Base-by-base conservation (phyloP, 371 early-diverging fungal genomes). In the Mucor mucedo region DNA sequence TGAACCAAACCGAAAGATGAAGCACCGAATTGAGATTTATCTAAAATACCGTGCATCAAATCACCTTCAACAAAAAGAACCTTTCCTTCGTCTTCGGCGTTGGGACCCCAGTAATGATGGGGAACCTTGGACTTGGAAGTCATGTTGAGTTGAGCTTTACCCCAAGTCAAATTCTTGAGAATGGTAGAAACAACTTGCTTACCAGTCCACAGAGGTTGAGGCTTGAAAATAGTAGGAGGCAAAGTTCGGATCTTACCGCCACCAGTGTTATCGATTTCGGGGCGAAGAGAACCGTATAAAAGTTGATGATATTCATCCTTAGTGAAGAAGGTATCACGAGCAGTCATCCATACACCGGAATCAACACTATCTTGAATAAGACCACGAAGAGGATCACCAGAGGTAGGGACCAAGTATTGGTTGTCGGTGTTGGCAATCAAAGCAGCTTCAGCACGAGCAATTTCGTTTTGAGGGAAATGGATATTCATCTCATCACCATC, bases 401-500 rank as follows among this genome's bases (percentile, higher is more conserved):
- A 92, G 9, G 99, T 99, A 13, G 99, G 98, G 6, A 96, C 98
- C 57, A 99, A 85, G 83, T 99, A 99, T 80, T 99, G 99, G 65
- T 91, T 84, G 72, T 99, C 98, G 4, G 95, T 99, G 58, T 93
- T 93, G 62, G 95, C 96, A 65, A 99, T 95, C 66, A 95, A 73
- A 67, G 90, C 84, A 39, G 97, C 97, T 82, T 99, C 99, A 32
- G 99, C 93, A 55, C 96, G 88, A 11, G 97, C 97, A 53, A 95
- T 82, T 79, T 97, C 95, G 78, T 93, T 95, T 82, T 99, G 99
- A 39, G 99, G 99, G 73, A 99, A 99, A 83, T 99, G 99, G 68
- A 98, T 90, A 81, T 99, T 99, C 99, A 99, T 99, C 82, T 99
- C 99, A 83, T 99, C 99, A 74, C 99, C 99, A 80, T 99, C 99